Percentiles rank a stretch among this genome's conserved stretches.
Evolutionary conservation across 345 rosid genomes (phyloP).

Genomic region (Hibiscus syriacus): DNA sequence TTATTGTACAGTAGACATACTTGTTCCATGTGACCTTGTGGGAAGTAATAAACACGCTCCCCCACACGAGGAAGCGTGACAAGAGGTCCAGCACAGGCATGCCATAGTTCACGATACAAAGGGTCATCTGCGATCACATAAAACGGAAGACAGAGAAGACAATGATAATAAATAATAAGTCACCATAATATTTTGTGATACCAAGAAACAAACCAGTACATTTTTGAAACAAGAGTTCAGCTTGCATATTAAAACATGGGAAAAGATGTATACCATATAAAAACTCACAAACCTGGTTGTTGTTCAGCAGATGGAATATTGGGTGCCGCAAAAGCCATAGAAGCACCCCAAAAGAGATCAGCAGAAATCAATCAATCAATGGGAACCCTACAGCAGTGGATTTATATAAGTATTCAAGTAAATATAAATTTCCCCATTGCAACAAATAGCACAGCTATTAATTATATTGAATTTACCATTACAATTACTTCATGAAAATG

Average conservation of each 20-base stretch:
- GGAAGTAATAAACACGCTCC: slow-evolving; percentile 96
- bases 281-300: slow-evolving; percentile 39
- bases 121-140: slow-evolving; percentile 58
- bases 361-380: slow-evolving; percentile 9
- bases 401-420: background rate
- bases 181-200: background rate
- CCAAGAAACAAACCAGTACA: background rate
- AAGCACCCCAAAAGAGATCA: slow-evolving; percentile 5
- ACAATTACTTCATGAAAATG: background rate
- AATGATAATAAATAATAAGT: background rate
- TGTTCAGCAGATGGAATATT: slow-evolving; percentile 34
- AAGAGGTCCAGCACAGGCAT: slow-evolving; percentile 98
- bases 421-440: slow-evolving; percentile 21
- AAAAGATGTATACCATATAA: background rate
- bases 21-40: slow-evolving; percentile 99
- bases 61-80: slow-evolving; percentile 85
- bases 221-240: background rate
- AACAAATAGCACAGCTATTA: slow-evolving; percentile 13
- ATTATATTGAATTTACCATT: slow-evolving; percentile 9
- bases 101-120: slow-evolving; percentile 79
- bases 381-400: slow-evolving; percentile 4
- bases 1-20: slow-evolving; percentile 27
- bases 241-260: background rate
- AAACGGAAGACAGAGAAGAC: background rate
- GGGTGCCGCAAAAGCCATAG: slow-evolving; percentile 40